Percentiles rank a stretch among this genome's conserved stretches.
Conservation (phyloP, 345 rosid species). For the Triadica sebifera region DNA sequence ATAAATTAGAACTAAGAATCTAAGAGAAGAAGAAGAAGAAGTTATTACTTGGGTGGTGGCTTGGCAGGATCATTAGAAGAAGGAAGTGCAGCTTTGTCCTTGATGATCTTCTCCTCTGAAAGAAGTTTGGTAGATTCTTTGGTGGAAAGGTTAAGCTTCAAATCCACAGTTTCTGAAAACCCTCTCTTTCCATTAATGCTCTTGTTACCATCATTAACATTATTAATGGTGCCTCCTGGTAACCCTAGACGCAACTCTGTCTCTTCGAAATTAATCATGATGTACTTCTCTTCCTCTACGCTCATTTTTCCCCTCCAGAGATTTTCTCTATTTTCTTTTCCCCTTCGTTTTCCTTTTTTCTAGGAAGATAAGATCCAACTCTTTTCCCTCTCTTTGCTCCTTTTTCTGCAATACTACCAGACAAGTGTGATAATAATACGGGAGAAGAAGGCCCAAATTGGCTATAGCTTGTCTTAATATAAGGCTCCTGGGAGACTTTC, state of each 20-base stretch:
- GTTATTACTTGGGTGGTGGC: slow-evolving; percentile 28
- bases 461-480: slow-evolving; percentile 25
- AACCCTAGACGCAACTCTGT: slow-evolving; percentile 79
- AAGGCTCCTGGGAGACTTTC: slow-evolving; percentile 13
- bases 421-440: not conserved
- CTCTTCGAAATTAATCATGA: slow-evolving; percentile 75
- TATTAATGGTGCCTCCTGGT: slow-evolving; percentile 7
- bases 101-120: slow-evolving; percentile 26
- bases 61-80: slow-evolving; percentile 23
- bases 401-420: not conserved
- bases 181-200: slow-evolving; percentile 28
- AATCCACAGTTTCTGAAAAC: slow-evolving; percentile 31
- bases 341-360: not conserved
- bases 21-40: not conserved
- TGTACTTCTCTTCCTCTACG: slow-evolving; percentile 21
- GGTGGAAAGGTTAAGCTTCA: slow-evolving; percentile 27
- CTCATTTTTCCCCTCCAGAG: not conserved
- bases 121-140: not conserved
- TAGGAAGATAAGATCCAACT: no score
- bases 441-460: slow-evolving; percentile 17
- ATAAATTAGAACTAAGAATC: not conserved
- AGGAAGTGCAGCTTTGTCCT: slow-evolving; percentile 24
- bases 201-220: slow-evolving; percentile 6
- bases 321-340: not conserved
- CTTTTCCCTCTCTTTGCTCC: slow-evolving; percentile 3